Base-by-base conservation (phyloP, 2,329 filamentous ascomycete species). In the Zasmidium angulare region DNA sequence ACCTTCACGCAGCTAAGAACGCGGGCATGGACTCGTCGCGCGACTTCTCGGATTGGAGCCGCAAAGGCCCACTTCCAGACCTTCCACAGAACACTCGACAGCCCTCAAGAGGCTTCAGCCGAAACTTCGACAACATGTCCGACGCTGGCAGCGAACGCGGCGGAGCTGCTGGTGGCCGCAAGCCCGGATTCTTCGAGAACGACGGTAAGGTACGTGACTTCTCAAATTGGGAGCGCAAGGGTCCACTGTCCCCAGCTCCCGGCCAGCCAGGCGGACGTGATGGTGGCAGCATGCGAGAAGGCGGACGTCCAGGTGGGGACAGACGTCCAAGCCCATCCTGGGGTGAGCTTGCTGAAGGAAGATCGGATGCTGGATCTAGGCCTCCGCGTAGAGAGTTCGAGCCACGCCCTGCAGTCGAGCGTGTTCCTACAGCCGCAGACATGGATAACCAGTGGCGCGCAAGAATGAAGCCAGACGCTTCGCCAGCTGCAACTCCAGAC, bases 151-250 rank as follows among this genome's bases (percentile, higher is more conserved):
- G 74, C 76, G 62, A 85, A 82, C 62, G 81, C 79, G 65, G 76
- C 71, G 58, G 79, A 74, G 59, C 63, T 50, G 78, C 85, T 66
- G 79, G 77, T 50, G 26, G 36, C 36, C 81, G 85, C 61, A 88
- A 89, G 66, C 89, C 89, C 66, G 85, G 85, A 53, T 85, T 86
- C 64, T 81, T 83, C 62, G 85, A 89, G 63, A 80, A 81, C 54
- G 91, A 93, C 74, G 89, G 89, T 66, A 93, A 90, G 74, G 78
- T 86, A 58, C 87, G 91, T 59, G 90, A 96, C 74, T 89, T 95
- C 66, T 84, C 86, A 67, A 96, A 91, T 76, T 99, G 95, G 95
- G 93, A 97, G 78, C 90, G 95, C 69, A 95, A 90, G 73, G 95
- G 95, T 12, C 95, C 95, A 40, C 82, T 98, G 57, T 90, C 93